Conservation (phyloP, 371 early-diverging fungal species). For the Apophysomyces trapeziformis region DNA sequence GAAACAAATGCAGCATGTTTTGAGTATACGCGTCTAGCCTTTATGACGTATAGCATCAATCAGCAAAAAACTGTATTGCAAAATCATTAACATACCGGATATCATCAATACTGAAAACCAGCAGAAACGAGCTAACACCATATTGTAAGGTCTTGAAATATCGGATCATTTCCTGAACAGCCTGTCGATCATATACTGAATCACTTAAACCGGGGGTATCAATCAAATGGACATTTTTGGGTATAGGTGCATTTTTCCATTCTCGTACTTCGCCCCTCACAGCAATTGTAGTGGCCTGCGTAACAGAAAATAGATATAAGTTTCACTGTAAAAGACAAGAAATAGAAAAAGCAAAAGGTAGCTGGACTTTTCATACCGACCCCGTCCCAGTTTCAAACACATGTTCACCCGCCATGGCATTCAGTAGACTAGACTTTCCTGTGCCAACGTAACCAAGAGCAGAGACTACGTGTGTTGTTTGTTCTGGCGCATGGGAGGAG, state of each 20-base stretch:
- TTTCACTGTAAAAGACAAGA: not conserved
- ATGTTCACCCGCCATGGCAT: slow-evolving; percentile 50
- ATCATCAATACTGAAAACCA: slow-evolving; percentile 63
- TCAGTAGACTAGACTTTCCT: slow-evolving; percentile 54
- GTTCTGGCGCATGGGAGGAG: slow-evolving; percentile 23
- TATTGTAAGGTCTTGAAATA: slow-evolving; percentile 61
- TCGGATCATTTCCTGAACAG: slow-evolving; percentile 57
- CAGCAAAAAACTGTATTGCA: not conserved
- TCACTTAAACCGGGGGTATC: slow-evolving; percentile 64
- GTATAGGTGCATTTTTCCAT: slow-evolving; percentile 39
- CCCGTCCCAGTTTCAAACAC: slow-evolving; percentile 46
- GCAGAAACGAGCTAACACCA: slow-evolving; percentile 65
- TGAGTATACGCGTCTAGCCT: slow-evolving; percentile 67
- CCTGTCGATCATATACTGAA: slow-evolving; percentile 55
- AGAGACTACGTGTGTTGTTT: slow-evolving; percentile 40
- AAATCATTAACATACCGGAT: slow-evolving; percentile 30
- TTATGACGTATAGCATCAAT: not conserved
- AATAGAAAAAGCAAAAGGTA: no score
- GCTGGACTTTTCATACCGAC: slow-evolving; percentile 24
- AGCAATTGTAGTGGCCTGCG: slow-evolving; percentile 36
- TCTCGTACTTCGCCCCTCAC: slow-evolving; percentile 38
- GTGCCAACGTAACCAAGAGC: slow-evolving; percentile 50
- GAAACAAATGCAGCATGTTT: slow-evolving; percentile 62
- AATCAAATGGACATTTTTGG: slow-evolving; percentile 43
- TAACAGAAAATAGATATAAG: not conserved